Percentiles rank a stretch among this genome's conserved stretches.
phyloP scores from a whole-genome alignment of 805 yeast genomes.

The Teunomyces barrocoloradensis region DNA sequence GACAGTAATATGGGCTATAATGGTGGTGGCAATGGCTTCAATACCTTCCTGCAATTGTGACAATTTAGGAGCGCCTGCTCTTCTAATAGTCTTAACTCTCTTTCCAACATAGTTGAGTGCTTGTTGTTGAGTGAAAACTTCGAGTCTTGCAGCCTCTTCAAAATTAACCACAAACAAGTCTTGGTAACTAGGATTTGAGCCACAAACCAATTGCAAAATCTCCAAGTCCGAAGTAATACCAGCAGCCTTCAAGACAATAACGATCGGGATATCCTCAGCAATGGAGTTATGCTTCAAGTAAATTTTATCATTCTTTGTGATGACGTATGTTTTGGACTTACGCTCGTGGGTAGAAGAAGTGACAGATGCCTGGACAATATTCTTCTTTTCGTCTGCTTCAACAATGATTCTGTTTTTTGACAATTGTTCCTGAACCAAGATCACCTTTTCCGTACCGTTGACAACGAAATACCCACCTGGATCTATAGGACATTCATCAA shows the following conservation, averaged over 20 bases:
- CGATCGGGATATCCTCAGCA: constrained; percentile 93
- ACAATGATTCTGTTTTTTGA: constrained; percentile 96
- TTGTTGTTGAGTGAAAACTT: constrained; percentile 87
- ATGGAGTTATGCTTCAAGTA: constrained; percentile 94
- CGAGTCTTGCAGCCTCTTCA: constrained; percentile 86
- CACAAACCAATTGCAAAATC: constrained; percentile 91
- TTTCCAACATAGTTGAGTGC: constrained; percentile 90
- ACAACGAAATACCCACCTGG: constrained; percentile 99
- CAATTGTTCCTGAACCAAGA: constrained; percentile 93
- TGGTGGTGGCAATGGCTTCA: constrained; percentile 93
- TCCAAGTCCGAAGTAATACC: constrained; percentile 92
- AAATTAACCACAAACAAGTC: constrained; percentile 90
- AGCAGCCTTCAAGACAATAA: constrained; percentile 88
- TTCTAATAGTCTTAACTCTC: constrained; percentile 88
- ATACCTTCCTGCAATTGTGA: constrained; percentile 88
- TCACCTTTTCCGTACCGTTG: constrained; percentile 97
- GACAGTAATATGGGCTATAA: constrained; percentile 92
- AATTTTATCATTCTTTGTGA: constrained; percentile 85
- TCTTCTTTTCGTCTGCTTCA: constrained; percentile 94
- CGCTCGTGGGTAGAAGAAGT: constrained; percentile 98
- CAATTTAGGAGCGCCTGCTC: constrained; percentile 78
- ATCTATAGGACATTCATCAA: constrained; percentile 94
- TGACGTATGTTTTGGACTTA: constrained; percentile 94
- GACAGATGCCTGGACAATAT: constrained; percentile 94
- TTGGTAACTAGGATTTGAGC: constrained; percentile 82